A percentile compares a stretch with the other conserved stretches of the same genome.
Evolutionary conservation across 2,329 filamentous ascomycete genomes (phyloP).

Genomic region (Claviceps citrina): DNA sequence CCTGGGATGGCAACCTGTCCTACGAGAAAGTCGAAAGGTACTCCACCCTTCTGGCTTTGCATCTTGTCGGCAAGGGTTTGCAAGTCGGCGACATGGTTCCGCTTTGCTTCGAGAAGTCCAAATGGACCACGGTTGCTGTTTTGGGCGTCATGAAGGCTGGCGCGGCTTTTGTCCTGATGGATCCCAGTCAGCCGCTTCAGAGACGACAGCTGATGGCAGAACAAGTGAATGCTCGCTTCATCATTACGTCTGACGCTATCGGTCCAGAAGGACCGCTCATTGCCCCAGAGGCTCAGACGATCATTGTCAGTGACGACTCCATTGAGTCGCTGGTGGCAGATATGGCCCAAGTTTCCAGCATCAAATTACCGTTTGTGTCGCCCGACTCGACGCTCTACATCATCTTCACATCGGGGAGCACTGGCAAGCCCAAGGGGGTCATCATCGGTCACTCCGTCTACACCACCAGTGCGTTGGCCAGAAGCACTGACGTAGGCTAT

Average conservation of each 20-base stretch:
- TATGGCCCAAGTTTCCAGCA: neutral
- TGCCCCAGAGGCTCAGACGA: neutral
- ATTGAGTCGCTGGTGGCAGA: neutral
- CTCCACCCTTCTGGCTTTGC: neutral
- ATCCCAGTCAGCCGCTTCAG: neutral
- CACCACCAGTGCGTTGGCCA: slow-evolving; percentile 1
- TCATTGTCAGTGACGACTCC: neutral
- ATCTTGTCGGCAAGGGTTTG: neutral
- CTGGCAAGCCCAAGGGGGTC: slow-evolving; percentile 13
- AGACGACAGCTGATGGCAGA: slow-evolving; percentile 1
- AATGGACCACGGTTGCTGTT: neutral
- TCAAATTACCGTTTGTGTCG: neutral
- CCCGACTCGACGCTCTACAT: neutral
- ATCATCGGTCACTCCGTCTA: slow-evolving; percentile 9
- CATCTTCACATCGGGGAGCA: slow-evolving; percentile 3
- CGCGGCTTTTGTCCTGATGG: slow-evolving; percentile 1
- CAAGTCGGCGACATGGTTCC: neutral
- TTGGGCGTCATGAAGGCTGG: neutral
- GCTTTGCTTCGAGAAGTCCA: slow-evolving; percentile 1
- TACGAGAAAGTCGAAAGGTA: slow-evolving; percentile 1
- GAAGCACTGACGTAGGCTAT: neutral
- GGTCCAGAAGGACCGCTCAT: neutral
- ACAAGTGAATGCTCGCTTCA: neutral
- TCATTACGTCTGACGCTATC: neutral
- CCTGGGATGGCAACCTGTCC: slow-evolving; percentile 15